phyloP scores from a whole-genome alignment of 768 basidiomycete genomes.

The Serpula lacrymans region DNA sequence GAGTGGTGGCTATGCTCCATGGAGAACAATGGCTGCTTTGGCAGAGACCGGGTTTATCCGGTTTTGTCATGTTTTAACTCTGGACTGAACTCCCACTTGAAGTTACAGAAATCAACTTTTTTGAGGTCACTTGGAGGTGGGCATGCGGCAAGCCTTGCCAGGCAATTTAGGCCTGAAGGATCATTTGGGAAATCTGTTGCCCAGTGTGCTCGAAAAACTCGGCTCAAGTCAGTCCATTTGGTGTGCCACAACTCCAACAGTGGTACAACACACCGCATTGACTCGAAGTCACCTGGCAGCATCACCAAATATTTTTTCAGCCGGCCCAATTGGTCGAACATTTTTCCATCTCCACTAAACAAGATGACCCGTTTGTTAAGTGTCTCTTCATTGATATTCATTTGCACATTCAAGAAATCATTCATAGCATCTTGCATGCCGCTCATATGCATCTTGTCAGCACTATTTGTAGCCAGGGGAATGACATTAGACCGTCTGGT shows the following conservation, averaged over 20 bases:
- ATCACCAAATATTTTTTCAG: conserved; percentile 3
- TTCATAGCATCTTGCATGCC: conserved; percentile 8
- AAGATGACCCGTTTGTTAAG: neutral
- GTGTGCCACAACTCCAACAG: conserved; percentile 31
- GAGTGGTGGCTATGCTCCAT: too few relatives aligned
- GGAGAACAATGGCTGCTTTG: too few relatives aligned
- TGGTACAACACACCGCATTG: conserved; percentile 18
- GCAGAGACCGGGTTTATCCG: too few relatives aligned
- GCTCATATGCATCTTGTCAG: conserved; percentile 6
- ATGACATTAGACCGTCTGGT: conserved; percentile 3
- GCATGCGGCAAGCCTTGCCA: conserved; percentile 15
- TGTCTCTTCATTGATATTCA: conserved; percentile 3
- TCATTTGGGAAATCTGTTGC: conserved; percentile 14
- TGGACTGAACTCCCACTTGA: conserved; percentile 18
- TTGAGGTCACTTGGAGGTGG: conserved; percentile 19
- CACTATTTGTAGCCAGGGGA: conserved; percentile 11
- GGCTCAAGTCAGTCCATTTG: conserved; percentile 29
- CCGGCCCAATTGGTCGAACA: conserved; percentile 7
- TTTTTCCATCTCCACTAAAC: conserved; percentile 14
- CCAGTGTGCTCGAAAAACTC: conserved; percentile 17
- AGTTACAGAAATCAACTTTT: conserved; percentile 28
- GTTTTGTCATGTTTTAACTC: too few relatives aligned
- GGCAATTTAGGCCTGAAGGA: conserved; percentile 12
- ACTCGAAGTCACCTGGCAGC: conserved; percentile 14
- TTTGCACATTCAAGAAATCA: conserved; percentile 10